Conservation (phyloP, 306 rosid genomes). For the Malus asiatica region DNA sequence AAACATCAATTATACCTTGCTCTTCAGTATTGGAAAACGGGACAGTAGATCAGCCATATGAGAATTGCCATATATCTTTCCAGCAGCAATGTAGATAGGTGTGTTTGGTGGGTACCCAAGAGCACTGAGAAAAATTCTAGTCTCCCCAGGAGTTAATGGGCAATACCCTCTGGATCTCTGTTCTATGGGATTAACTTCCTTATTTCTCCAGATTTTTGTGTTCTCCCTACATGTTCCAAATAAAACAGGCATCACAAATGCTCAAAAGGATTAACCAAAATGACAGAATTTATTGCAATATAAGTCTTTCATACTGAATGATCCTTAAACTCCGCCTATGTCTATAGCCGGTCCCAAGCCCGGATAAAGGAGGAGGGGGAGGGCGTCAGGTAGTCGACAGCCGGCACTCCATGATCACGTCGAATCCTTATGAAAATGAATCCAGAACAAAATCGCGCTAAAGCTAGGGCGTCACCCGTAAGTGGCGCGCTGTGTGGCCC, state of each 20-base stretch:
- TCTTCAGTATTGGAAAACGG: constrained; percentile 71
- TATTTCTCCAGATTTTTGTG: constrained; percentile 84
- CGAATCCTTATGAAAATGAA: too few species aligned
- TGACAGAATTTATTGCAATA: not conserved
- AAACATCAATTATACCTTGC: constrained; percentile 66
- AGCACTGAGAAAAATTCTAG: constrained; percentile 80
- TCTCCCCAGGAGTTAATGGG: constrained; percentile 91
- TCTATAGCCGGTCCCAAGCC: too few species aligned
- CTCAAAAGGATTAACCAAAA: constrained; percentile 3
- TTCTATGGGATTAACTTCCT: constrained; percentile 70
- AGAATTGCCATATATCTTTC: constrained; percentile 73
- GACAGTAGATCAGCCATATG: constrained; percentile 72
- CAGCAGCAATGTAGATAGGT: constrained; percentile 83
- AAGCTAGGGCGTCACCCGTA: too few species aligned
- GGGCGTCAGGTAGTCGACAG: too few species aligned
- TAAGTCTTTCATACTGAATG: constrained; percentile 48
- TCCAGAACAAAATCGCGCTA: too few species aligned
- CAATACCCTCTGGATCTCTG: constrained; percentile 84
- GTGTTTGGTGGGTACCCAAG: constrained; percentile 77
- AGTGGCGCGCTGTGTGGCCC: too few species aligned
- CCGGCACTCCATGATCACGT: too few species aligned
- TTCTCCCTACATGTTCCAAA: constrained; percentile 54
- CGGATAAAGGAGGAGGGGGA: too few species aligned
- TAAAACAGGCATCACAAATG: constrained; percentile 10
- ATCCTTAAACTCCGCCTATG: too few species aligned